Evolutionary conservation across 2,329 filamentous ascomycete genomes (phyloP).

Genomic region (Neofusicoccum parvum): DNA sequence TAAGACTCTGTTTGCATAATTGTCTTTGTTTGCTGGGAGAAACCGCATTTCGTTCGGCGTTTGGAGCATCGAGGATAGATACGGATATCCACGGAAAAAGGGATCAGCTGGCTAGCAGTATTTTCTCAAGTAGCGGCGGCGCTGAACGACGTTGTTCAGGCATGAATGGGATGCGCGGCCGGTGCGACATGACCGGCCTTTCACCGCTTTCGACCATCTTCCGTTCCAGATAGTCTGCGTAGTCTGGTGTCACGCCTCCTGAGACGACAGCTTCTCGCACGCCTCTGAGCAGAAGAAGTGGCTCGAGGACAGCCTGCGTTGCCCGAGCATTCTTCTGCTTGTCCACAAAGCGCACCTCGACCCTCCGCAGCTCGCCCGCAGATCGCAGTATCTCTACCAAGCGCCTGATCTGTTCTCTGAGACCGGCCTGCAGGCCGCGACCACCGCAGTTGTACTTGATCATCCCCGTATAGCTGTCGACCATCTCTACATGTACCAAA

Average conservation of each 20-base stretch:
- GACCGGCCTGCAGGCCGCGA: slow-evolving; percentile 45
- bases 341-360: slow-evolving; percentile 38
- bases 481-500: slow-evolving; percentile 49
- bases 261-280: slow-evolving; percentile 40
- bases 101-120: slow-evolving; percentile 21
- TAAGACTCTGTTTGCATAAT: slow-evolving; percentile 72
- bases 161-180: slow-evolving; percentile 17
- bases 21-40: slow-evolving; percentile 6
- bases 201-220: slow-evolving; percentile 32
- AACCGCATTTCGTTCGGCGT: slow-evolving; percentile 19
- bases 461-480: slow-evolving; percentile 54
- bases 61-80: slow-evolving; percentile 17
- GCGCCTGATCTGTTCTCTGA: slow-evolving; percentile 43
- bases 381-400: slow-evolving; percentile 42
- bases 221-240: slow-evolving; percentile 36
- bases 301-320: slow-evolving; percentile 46
- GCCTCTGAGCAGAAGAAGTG: slow-evolving; percentile 40
- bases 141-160: slow-evolving; percentile 16
- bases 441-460: slow-evolving; percentile 55
- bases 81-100: slow-evolving; percentile 20
- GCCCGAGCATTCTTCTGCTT: slow-evolving; percentile 38
- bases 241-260: slow-evolving; percentile 42
- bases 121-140: slow-evolving; percentile 20
- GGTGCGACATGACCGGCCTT: slow-evolving; percentile 10
- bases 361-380: slow-evolving; percentile 27